A percentile compares a stretch with the other conserved stretches of the same genome.
These are phyloP conservation scores for Liriodendron chinense DNA, from an alignment of 164 flowering plant species.

Conservation along the genomic window DNA sequence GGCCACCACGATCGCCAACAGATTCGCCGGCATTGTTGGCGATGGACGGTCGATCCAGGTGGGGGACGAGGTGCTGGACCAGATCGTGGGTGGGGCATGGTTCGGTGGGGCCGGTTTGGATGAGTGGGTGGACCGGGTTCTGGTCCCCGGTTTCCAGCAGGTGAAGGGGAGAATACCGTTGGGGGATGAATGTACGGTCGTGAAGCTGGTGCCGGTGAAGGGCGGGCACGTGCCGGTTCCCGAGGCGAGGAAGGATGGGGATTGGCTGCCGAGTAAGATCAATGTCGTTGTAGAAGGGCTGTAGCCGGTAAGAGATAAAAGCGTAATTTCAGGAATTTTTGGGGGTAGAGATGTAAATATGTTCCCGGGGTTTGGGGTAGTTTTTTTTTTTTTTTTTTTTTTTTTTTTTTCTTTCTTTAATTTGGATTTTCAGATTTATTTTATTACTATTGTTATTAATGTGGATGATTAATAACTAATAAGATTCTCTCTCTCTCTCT, in stretches of 20 bases:
- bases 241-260: conserved; percentile 28
- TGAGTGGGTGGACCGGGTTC: conserved; percentile 63
- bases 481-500: neutral
- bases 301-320: conserved; percentile 6
- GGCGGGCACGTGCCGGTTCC: conserved; percentile 19
- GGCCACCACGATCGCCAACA: conserved; percentile 36
- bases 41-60: conserved; percentile 40
- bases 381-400: conserved; percentile 6
- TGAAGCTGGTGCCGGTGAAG: conserved; percentile 44
- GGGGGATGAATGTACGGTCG: conserved; percentile 17
- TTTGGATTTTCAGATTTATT: conserved; percentile 5
- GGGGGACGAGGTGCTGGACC: conserved; percentile 55
- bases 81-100: conserved; percentile 70
- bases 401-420: conserved; percentile 8
- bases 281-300: conserved; percentile 28
- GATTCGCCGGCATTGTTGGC: conserved; percentile 37
- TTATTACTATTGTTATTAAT: conserved; percentile 6
- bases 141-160: conserved; percentile 63
- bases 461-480: conserved; percentile 12
- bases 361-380: neutral
- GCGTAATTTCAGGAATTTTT: conserved; percentile 6
- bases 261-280: conserved; percentile 49
- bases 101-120: conserved; percentile 52
- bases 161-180: conserved; percentile 32
- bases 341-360: conserved; percentile 41